Percentiles rank a stretch among this genome's conserved stretches.
Evolutionary conservation across 495 filamentous ascomycete genomes (phyloP).

Genomic region (Ascodesmis nigricans): DNA sequence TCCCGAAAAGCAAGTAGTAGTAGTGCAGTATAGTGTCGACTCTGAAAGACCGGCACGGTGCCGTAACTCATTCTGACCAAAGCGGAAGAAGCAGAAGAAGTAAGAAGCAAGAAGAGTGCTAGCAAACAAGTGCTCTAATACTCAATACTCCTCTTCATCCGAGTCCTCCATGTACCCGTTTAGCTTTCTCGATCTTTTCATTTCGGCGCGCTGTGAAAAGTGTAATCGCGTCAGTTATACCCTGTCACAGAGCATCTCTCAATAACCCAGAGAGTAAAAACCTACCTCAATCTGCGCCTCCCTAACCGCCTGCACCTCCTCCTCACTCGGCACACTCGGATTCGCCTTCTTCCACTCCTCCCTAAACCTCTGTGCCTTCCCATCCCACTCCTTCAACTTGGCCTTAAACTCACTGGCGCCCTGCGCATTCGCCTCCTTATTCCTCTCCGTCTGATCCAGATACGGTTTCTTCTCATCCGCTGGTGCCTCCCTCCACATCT

Average conservation of each 20-base stretch:
- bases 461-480: constrained; percentile 51
- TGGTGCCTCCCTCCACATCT: constrained; percentile 66
- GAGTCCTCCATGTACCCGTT: constrained; percentile 19
- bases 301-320: constrained; percentile 16
- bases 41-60: background rate
- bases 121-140: background rate
- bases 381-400: constrained; percentile 46
- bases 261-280: background rate
- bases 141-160: constrained; percentile 19
- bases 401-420: constrained; percentile 35
- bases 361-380: constrained; percentile 34
- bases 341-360: constrained; percentile 40
- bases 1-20: background rate
- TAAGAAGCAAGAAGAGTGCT: background rate
- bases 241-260: constrained; percentile 1
- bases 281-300: constrained; percentile 19
- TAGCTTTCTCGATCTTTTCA: constrained; percentile 20
- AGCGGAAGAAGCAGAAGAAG: background rate
- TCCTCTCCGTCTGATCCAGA: constrained; percentile 42
- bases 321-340: constrained; percentile 26
- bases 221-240: background rate
- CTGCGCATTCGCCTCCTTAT: constrained; percentile 39
- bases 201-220: constrained; percentile 16
- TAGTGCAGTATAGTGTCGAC: background rate
- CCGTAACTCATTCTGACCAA: background rate